Percentiles rank a stretch among this genome's conserved stretches.
Evolutionary conservation across 208 protist genomes (phyloP).

Genomic region (Crithidia acanthocephali): DNA sequence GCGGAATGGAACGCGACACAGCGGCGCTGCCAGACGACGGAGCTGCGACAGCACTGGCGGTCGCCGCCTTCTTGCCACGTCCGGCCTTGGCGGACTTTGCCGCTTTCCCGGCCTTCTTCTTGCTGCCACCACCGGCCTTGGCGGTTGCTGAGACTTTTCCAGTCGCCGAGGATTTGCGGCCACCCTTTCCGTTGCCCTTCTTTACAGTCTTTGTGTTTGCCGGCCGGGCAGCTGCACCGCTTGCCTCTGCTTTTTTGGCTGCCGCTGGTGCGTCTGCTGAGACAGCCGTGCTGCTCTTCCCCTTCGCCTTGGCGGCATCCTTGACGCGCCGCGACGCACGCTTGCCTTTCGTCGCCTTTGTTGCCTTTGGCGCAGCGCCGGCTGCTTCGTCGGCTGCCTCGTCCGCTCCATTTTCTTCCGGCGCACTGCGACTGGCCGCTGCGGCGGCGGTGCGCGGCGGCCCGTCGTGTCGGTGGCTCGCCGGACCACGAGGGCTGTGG

Average conservation of each 20-base stretch:
- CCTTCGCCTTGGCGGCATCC: conserved; percentile 3
- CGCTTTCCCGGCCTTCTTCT: neutral
- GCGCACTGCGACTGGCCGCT: too few species aligned
- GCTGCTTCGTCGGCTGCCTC: neutral
- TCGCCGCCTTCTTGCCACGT: neutral
- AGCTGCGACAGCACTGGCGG: neutral
- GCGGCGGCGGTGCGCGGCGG: too few species aligned
- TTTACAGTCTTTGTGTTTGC: conserved; percentile 1
- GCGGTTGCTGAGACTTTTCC: neutral
- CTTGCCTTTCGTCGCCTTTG: neutral
- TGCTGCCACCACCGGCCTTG: neutral
- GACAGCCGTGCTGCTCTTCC: neutral
- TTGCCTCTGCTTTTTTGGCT: neutral
- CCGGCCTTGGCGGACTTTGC: neutral
- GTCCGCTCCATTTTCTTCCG: neutral
- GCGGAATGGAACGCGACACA: conserved; percentile 34
- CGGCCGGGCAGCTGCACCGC: neutral
- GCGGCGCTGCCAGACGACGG: neutral
- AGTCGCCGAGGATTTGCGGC: too few species aligned
- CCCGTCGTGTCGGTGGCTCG: neutral
- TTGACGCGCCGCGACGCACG: conserved; percentile 7
- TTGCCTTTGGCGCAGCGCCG: neutral
- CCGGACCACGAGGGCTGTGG: conserved; percentile 10
- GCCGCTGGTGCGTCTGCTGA: conserved; percentile 14
- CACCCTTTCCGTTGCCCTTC: neutral